Conservation (phyloP, 148 eudicot species). For the Diospyros kaki region DNA sequence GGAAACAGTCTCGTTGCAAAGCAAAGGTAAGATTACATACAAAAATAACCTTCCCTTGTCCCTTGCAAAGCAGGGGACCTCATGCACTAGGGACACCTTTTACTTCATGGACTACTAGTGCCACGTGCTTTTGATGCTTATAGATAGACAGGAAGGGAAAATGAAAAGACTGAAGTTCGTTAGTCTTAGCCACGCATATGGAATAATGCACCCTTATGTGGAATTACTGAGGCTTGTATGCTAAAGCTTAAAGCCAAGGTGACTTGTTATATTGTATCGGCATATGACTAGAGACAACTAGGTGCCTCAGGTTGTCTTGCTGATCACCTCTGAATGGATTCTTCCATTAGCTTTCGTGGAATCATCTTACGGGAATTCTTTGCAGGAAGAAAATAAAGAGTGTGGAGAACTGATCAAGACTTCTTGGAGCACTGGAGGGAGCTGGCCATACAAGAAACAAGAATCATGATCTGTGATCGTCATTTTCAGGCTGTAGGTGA, state of each 20-base stretch:
- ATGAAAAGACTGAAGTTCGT: not conserved
- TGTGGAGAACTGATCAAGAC: not conserved
- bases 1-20: too few relatives aligned
- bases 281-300: not conserved
- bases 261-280: not conserved
- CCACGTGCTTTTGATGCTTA: not conserved
- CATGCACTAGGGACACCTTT: too few relatives aligned
- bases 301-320: not conserved
- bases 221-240: not conserved
- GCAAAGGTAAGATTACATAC: too few relatives aligned
- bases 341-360: not conserved
- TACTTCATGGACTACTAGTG: not conserved
- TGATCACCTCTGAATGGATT: not conserved
- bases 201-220: not conserved
- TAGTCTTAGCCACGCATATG: not conserved
- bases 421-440: constrained; percentile 5
- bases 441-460: constrained; percentile 3
- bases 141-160: not conserved
- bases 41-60: too few relatives aligned
- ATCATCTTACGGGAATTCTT: not conserved
- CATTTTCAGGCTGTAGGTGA: constrained; percentile 33
- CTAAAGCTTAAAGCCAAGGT: not conserved
- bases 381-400: constrained; percentile 2
- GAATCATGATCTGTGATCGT: constrained; percentile 15
- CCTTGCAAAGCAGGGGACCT: too few relatives aligned